Base-by-base conservation (phyloP, 257 asterid species). In the Gentiana dahurica region DNA sequence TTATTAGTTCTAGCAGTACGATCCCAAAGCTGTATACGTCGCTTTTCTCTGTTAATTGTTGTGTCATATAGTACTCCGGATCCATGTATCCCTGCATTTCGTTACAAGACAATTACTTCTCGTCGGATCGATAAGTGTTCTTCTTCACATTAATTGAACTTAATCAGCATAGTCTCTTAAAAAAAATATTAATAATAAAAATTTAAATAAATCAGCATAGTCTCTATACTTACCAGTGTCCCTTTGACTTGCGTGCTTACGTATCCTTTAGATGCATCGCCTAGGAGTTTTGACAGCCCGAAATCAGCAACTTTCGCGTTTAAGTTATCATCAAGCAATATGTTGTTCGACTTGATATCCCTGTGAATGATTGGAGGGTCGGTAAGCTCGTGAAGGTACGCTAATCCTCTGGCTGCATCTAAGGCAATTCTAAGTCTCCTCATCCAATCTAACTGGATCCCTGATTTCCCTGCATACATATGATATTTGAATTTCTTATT, bases 171-270 rank as follows among this genome's bases (percentile, higher is more conserved):
- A 15, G 24, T 15, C 24, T 15, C 24, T 24, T 24, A 24, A 24
- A 24, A 24, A 0, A 24, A 24, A 24, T 24, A 39, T 33, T 24
- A 34, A 15, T 10, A 4, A 15, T 44, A 32, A 56, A 44, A 35
- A 2, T 38, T 41, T 2, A 34, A 34, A 39, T 53, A 15, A 15
- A n/a, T 34, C 53, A 1, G 13, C 11, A 5, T 41, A 9, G 46
- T 33, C 36, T 24, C 10, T 43, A 56, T 47, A 63, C 89, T 75
- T 54, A 84, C 96, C 86, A 90, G 49, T 67, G 97, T 90, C 59
- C 96, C 97, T 75, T 90, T 90, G 63, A 90, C 97, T 79, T 90
- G 97, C 49, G 96, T 90, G 43, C 81, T 73, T 62, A 90, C 77
- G 55, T 90, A 79, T 49, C 96, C 91, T 67, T 82, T 84, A 34